Evolutionary conservation across 257 asterid genomes (phyloP), one percentile per base, ranked within the genome.

Genomic region (Lantana camara): DNA sequence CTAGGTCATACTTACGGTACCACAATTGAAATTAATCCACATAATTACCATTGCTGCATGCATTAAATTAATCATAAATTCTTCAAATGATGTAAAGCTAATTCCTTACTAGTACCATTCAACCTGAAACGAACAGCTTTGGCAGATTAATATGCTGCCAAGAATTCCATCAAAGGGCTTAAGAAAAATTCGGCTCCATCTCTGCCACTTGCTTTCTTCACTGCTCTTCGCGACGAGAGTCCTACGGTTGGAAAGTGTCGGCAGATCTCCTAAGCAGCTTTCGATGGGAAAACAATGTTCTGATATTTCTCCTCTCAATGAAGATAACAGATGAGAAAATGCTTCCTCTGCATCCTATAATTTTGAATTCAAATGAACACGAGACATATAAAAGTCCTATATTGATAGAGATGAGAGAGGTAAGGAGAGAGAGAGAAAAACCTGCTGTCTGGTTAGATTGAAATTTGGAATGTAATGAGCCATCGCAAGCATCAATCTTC

Each of bases 331-430:
- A 76, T 79, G 91, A 70, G 82, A 79, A 72, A 93, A 78, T 63
- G 99, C 97, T 81, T 93, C 99, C 82, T 93, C 99, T 4, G 99
- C 97, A 72, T 93, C 99, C 99, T 93, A 81, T 70, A 77, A 21
- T 60, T 27, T 27, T 27, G 32, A 27, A 27, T 49, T 66, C 30
- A 78, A 23, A 46, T 14, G 15, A 68, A 60, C 53, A 24, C 51
- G 46, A 69, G 74, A 57, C n/a, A n/a, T n/a, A 14, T 35, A 13
- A 30, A 16, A 30, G 19, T 57, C 35, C 41, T 16, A 35, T 45
- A 63, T 57, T 17, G 56, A n/a, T n/a, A n/a, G n/a, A n/a, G n/a
- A 57, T 50, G 59, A 51, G n/a, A n/a, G n/a, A n/a, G n/a, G n/a
- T n/a, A n/a, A n/a, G n/a, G 42, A 69, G 22, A 22, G 59, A 13